These are phyloP conservation scores for Hanseniaspora mollemarum DNA, from an alignment of 805 yeast species.

Conservation along the genomic window DNA sequence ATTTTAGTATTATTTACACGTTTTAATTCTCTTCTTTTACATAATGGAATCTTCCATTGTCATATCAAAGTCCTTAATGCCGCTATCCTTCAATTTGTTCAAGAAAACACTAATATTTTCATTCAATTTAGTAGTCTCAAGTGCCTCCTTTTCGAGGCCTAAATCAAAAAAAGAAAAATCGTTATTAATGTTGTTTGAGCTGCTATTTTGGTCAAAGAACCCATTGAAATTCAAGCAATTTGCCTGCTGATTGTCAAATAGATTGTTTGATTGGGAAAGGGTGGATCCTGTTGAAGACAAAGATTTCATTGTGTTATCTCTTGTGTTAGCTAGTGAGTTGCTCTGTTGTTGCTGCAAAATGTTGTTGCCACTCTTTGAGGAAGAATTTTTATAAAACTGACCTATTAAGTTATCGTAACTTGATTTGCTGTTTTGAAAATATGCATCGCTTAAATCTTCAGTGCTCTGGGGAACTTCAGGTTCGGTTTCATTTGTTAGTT, in stretches of 20 bases:
- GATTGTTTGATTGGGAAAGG: constrained; percentile 3
- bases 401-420: background rate
- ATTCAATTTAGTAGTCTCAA: background rate
- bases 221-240: constrained; percentile 9
- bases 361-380: background rate
- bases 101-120: background rate
- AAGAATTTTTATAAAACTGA: background rate
- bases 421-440: background rate
- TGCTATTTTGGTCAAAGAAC: background rate
- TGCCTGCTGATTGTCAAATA: constrained; percentile 4
- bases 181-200: background rate
- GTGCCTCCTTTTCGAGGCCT: constrained; percentile 16
- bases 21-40: background rate
- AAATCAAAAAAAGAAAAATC: constrained; percentile 13
- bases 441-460: background rate
- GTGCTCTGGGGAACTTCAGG: background rate
- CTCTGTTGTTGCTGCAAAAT: background rate
- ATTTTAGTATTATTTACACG: background rate
- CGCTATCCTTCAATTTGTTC: background rate
- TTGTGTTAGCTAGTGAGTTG: constrained; percentile 1
- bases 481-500: too few species aligned
- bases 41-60: constrained; percentile 3
- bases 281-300: constrained; percentile 13
- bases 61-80: background rate
- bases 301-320: constrained; percentile 14